Evolutionary conservation across 2,329 filamentous ascomycete genomes (phyloP), one percentile per base, ranked within the genome.

Genomic region (Aotearoamyces nothofagi): DNA sequence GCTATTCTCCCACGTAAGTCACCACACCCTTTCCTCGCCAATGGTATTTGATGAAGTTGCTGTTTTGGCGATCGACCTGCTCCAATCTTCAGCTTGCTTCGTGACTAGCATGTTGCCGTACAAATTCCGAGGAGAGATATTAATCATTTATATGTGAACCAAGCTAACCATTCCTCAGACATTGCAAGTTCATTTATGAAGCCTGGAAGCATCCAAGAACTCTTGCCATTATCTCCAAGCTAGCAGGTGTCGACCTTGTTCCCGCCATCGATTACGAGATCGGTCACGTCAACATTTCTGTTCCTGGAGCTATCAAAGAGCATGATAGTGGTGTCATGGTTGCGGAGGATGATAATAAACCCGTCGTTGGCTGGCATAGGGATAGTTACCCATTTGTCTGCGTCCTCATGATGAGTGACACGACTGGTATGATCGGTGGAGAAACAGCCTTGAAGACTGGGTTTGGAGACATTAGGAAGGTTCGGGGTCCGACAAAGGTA

Each of bases 181-280:
- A 66, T 40, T 71, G 71, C 1, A 72, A 72, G 1, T 79, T 79
- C 38, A 62, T 68, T 4, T 73, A 75, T 39, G 65, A 65, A 33
- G 64, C 63, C 3, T 75, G 69, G 70, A 66, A 60, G 32, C 58
- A 59, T 26, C 63, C 68, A 0, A 57, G 67, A 27, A 60, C 64
- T 2, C 56, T 71, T 3, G 50, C 53, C 6, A 60, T 61, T 38
- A 54, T 73, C 29, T 70, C 65, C 3, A 55, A 61, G 33, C 58
- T 70, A 26, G 66, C 68, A 13, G 66, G 67, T 6, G 55, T 73
- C 12, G 69, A 72, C 6, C 55, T 73, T 9, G 53, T 71, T 6
- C 65, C 64, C 0, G 57, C 54, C 5, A 60, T 68, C 43, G 61
- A 71, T 46, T 67, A 61, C 37, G 69, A 73, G 39, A 63, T 71